phyloP scores from a whole-genome alignment of 2,329 filamentous ascomycete genomes.

The Metarhizium anisopliae region DNA sequence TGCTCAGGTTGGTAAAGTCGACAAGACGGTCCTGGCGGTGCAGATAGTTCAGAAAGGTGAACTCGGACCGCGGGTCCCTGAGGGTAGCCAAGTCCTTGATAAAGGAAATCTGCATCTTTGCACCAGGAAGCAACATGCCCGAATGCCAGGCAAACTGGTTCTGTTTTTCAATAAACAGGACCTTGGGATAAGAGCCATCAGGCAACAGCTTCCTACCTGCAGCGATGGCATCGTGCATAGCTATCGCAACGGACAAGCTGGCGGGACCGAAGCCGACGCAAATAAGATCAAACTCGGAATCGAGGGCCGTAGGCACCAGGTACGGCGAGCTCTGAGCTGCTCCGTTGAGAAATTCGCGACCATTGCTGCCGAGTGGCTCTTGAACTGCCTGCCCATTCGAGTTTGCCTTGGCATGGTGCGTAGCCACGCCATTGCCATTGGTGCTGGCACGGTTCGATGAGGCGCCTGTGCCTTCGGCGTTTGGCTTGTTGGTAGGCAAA shows the following conservation, averaged over 20 bases:
- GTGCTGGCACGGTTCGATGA: slow-evolving; percentile 1
- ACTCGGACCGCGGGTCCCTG: slow-evolving; percentile 77
- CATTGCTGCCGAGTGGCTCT: slow-evolving; percentile 5
- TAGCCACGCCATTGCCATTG: slow-evolving; percentile 10
- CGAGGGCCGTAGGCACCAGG: slow-evolving; percentile 42
- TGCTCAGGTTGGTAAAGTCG: slow-evolving; percentile 83
- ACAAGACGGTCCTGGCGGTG: slow-evolving; percentile 73
- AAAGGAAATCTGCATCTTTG: slow-evolving; percentile 97
- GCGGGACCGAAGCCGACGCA: slow-evolving; percentile 92
- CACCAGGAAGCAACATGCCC: slow-evolving; percentile 87
- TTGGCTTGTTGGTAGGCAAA: slow-evolving; percentile 9
- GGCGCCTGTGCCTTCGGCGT: slow-evolving; percentile 5
- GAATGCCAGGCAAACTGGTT: slow-evolving; percentile 81
- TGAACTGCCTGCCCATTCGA: neutral
- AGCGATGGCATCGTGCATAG: slow-evolving; percentile 71
- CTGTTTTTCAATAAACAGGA: slow-evolving; percentile 85
- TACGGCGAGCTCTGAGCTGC: slow-evolving; percentile 14
- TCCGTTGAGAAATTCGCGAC: slow-evolving; percentile 15
- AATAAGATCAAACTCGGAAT: slow-evolving; percentile 72
- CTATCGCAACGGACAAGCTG: slow-evolving; percentile 80
- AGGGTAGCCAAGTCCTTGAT: slow-evolving; percentile 91
- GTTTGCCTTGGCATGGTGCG: neutral
- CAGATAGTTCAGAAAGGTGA: slow-evolving; percentile 94
- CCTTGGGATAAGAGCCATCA: slow-evolving; percentile 48
- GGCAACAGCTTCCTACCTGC: slow-evolving; percentile 33